phyloP scores from a whole-genome alignment of 2,329 filamentous ascomycete species.

The Huntiella abstrusa region DNA sequence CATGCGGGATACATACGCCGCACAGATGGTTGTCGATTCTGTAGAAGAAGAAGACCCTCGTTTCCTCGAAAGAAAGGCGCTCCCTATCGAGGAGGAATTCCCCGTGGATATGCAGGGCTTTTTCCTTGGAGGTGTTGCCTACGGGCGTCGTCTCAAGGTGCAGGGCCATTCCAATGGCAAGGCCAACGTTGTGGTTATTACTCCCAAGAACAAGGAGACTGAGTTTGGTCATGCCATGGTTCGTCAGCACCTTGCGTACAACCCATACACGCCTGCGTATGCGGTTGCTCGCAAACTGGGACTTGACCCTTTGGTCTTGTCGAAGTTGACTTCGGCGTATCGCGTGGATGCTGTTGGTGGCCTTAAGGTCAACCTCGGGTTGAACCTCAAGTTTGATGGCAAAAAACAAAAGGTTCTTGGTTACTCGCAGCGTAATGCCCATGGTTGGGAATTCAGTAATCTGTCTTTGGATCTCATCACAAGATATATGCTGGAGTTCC shows the following conservation, averaged over 20 bases:
- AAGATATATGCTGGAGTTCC: conserved; percentile 84
- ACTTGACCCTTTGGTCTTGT: conserved; percentile 71
- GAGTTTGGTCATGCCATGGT: conserved; percentile 70
- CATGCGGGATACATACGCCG: conserved; percentile 75
- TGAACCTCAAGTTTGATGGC: conserved; percentile 93
- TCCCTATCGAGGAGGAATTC: conserved; percentile 83
- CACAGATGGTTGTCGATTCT: conserved; percentile 75
- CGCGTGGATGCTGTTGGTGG: conserved; percentile 62
- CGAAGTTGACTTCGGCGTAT: conserved; percentile 92
- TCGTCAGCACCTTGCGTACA: conserved; percentile 44
- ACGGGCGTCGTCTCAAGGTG: conserved; percentile 76
- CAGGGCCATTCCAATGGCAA: conserved; percentile 55
- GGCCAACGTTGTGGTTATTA: conserved; percentile 60
- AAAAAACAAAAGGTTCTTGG: conserved; percentile 91
- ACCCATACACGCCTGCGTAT: conserved; percentile 70
- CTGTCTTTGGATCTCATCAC: conserved; percentile 64
- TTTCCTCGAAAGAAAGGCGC: conserved; percentile 75
- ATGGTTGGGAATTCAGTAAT: conserved; percentile 89
- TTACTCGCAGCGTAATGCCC: conserved; percentile 70
- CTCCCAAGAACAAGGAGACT: conserved; percentile 50
- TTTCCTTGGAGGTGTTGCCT: conserved; percentile 85
- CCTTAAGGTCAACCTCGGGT: conserved; percentile 68
- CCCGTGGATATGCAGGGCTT: conserved; percentile 68
- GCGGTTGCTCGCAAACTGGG: conserved; percentile 67
- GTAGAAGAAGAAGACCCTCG: conserved; percentile 82